Base-by-base conservation (phyloP, 2,329 filamentous ascomycete species). In the Emericellopsis cladophorae region DNA sequence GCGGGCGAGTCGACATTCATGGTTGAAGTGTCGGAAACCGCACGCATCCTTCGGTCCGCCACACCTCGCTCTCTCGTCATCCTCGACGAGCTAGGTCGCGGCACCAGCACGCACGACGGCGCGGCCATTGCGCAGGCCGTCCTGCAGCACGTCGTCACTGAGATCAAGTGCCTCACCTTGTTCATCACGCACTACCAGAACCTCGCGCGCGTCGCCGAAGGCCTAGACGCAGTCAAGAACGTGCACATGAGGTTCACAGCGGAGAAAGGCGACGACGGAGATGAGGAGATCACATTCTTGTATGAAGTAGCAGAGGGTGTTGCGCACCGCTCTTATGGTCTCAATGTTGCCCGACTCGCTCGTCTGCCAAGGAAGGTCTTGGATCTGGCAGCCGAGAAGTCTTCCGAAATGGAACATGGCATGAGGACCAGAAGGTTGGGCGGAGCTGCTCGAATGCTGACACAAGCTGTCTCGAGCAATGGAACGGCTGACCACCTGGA, bases 171-270 rank as follows among this genome's bases (percentile, higher is more conserved):
- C 46, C 69, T 95, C 37, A 94, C 87, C 6, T 70, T 98, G 34
- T 98, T 98, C 67, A 95, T 98, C 58, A 98, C 92, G 4, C 92
- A 98, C 63, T 98, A 98, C 59, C 92, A 98, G 63, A 81, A 81
- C 48, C 74, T 98, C 1, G 77, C 79, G 9, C 65, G 67, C 37
- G 72, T 94, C 46, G 81, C 80, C 9, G 73, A 79, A 22, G 78
- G 76, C 2, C 83, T 93, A 44, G 59, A 68, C 7, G 69, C 72
- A 4, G 81, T 95, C 50, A 78, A 72, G 50, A 96, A 96, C 57
- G 85, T 95, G 37, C 92, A 98, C 57, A 96, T 98, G 90, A 77
- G 76, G 40, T 98, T 98, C 60, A 78, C 74, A 4, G 55, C 53
- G 2, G 60, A 60, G 9, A 56, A 49, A 5, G 57, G 54, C 6